These are phyloP conservation scores for Tausonia pullulans DNA, from an alignment of 1,284 basidiomycete species.

Conservation along the genomic window DNA sequence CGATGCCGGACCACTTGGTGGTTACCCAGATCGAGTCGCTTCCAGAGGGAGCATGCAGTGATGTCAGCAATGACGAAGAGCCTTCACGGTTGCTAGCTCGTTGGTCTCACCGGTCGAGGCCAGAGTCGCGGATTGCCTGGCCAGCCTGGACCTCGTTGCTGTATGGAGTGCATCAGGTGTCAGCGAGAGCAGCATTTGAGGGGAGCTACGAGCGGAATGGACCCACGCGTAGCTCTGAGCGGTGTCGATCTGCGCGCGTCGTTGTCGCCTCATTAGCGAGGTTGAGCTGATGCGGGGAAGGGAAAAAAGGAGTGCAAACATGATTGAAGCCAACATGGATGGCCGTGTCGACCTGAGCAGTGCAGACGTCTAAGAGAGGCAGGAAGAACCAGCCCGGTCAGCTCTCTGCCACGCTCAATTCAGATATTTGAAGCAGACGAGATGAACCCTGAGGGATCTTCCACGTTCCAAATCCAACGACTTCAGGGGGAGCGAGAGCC, in stretches of 20 bases:
- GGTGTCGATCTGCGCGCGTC: conserved; percentile 24
- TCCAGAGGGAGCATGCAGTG: too few relatives aligned
- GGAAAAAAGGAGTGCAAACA: neutral
- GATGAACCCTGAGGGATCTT: conserved; percentile 26
- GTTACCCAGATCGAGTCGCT: conserved; percentile 30
- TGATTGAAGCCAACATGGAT: conserved; percentile 34
- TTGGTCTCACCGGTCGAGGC: conserved; percentile 29
- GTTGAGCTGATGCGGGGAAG: neutral
- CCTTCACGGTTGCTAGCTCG: too few relatives aligned
- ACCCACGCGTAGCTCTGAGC: conserved; percentile 22
- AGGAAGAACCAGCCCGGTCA: neutral
- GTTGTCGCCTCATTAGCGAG: neutral
- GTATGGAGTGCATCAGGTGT: conserved; percentile 4
- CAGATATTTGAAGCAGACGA: too few relatives aligned
- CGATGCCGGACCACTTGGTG: conserved; percentile 48
- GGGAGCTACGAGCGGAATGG: too few relatives aligned
- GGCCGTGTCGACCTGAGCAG: conserved; percentile 28
- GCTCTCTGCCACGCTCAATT: neutral
- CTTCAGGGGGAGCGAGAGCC: neutral
- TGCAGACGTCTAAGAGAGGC: neutral
- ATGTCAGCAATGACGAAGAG: too few relatives aligned
- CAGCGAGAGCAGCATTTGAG: too few relatives aligned
- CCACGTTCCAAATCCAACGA: conserved; percentile 21
- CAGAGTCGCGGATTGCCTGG: conserved; percentile 3
- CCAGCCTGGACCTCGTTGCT: conserved; percentile 12